Evolutionary conservation across 805 yeast species (phyloP).

Genomic region (Wickerhamiella occidentalis): DNA sequence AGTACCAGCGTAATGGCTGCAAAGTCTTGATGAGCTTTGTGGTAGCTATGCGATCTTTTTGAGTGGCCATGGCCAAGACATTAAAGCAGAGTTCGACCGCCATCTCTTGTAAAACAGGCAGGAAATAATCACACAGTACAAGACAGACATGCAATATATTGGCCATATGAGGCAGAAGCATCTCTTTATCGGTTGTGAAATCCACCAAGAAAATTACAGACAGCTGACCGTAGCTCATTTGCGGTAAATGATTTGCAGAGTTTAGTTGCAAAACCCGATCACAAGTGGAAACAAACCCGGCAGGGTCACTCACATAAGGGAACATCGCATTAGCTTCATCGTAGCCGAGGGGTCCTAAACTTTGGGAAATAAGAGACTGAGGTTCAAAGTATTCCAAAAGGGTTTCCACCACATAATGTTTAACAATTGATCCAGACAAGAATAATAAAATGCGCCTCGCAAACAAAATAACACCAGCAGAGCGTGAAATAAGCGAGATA

Average conservation of each 20-base stretch:
- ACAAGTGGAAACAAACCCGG: constrained; percentile 40
- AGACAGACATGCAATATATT: constrained; percentile 66
- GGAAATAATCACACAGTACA: constrained; percentile 77
- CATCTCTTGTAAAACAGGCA: constrained; percentile 70
- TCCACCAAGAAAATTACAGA: constrained; percentile 80
- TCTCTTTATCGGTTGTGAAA: constrained; percentile 51
- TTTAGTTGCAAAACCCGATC: constrained; percentile 28
- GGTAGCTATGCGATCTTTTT: constrained; percentile 11
- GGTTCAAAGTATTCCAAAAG: constrained; percentile 67
- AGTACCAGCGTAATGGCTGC: constrained; percentile 53
- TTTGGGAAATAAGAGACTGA: constrained; percentile 75
- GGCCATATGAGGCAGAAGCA: constrained; percentile 50
- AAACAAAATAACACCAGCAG: constrained; percentile 61
- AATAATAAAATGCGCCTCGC: constrained; percentile 74
- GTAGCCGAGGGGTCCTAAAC: constrained; percentile 28
- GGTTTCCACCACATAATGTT: constrained; percentile 43
- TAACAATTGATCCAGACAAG: constrained; percentile 40
- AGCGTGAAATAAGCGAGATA: constrained; percentile 56
- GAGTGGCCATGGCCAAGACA: constrained; percentile 34
- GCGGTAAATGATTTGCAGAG: constrained; percentile 29
- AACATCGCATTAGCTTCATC: constrained; percentile 32
- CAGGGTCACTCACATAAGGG: constrained; percentile 69
- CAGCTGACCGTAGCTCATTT: constrained; percentile 77
- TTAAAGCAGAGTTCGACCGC: constrained; percentile 67
- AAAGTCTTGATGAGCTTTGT: neutral